Evolutionary conservation across 805 yeast genomes (phyloP).

Genomic region (Yamadazyma phyllophila): DNA sequence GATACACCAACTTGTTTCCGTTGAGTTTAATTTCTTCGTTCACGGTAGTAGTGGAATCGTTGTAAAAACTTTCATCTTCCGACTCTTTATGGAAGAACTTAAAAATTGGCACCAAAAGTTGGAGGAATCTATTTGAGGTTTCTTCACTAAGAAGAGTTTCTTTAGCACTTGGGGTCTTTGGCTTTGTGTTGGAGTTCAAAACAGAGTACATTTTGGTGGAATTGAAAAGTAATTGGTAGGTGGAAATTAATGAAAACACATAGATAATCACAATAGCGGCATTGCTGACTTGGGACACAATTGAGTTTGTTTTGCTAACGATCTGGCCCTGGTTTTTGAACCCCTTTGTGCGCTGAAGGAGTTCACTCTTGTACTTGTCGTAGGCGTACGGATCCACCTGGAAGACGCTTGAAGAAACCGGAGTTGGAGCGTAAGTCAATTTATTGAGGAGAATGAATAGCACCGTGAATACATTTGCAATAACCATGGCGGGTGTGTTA

Average conservation of each 20-base stretch:
- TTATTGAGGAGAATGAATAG: slow-evolving; percentile 17
- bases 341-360: slow-evolving; percentile 2
- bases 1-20: slow-evolving; percentile 45
- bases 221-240: slow-evolving; percentile 10
- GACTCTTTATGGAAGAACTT: slow-evolving; percentile 6
- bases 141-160: slow-evolving; percentile 11
- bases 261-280: slow-evolving; percentile 10
- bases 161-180: slow-evolving; percentile 22
- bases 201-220: slow-evolving; percentile 31
- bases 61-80: slow-evolving; percentile 18
- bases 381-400: slow-evolving; percentile 34
- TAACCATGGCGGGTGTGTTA: slow-evolving; percentile 25
- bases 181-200: slow-evolving; percentile 27
- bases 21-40: slow-evolving; percentile 17
- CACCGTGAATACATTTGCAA: slow-evolving; percentile 19
- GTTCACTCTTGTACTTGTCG: slow-evolving; percentile 24
- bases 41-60: slow-evolving; percentile 19
- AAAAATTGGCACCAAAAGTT: background rate
- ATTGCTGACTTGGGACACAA: slow-evolving; percentile 3
- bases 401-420: slow-evolving; percentile 31
- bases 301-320: background rate
- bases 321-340: background rate
- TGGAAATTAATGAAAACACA: slow-evolving; percentile 16
- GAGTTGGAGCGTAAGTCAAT: slow-evolving; percentile 25
- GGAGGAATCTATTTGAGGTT: background rate